Evolutionary conservation across 1,284 basidiomycete species (phyloP), one percentile per base, ranked within the genome.

Genomic region (Ceratobasidium sp.): DNA sequence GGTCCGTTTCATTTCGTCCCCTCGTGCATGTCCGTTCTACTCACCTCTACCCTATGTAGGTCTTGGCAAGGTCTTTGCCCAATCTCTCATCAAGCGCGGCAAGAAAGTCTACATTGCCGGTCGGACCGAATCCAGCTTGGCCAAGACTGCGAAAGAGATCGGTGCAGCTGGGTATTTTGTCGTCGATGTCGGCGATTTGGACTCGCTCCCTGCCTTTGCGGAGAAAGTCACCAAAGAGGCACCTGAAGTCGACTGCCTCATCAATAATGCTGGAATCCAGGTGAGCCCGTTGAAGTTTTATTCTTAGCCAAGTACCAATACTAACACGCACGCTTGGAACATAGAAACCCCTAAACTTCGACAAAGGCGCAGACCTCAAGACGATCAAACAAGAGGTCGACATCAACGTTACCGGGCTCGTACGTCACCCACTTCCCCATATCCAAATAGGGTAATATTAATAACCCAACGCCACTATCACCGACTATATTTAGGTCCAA

Each of bases 211-310:
- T 3, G 67, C 80, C 0, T 83, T 84, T 76, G 75, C 81, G 63
- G 78, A 82, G 23, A 82, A 80, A 61, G 77, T 85, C 37, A 78
- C 81, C 23, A 68, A 75, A 20, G 83, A 85, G 64, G 83, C 84
- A 74, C 84, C 84, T 3, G 84, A 85, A 51, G 80, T 85, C 39
- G 84, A 85, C 79, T 84, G 83, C 63, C 75, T 85, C 67, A 83
- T 84, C 80, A 84, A 84, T 80, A 85, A 85, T 79, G 84, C 84
- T 3, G 84, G 84, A 5, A 84, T 85, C 0, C 84, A 85, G 75
- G 68, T 60, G 26, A 33, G 54, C 23, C 45, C n/a, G 17, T 35
- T 23, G 4, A 51, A 10, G 49, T 17, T 35, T 31, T 37, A 20
- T 33, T 56, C 31, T 3, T 42, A 47, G 17, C 2, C 3, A 15